Base-by-base conservation (phyloP, 2,329 filamentous ascomycete species). In the Daldinia sp. region DNA sequence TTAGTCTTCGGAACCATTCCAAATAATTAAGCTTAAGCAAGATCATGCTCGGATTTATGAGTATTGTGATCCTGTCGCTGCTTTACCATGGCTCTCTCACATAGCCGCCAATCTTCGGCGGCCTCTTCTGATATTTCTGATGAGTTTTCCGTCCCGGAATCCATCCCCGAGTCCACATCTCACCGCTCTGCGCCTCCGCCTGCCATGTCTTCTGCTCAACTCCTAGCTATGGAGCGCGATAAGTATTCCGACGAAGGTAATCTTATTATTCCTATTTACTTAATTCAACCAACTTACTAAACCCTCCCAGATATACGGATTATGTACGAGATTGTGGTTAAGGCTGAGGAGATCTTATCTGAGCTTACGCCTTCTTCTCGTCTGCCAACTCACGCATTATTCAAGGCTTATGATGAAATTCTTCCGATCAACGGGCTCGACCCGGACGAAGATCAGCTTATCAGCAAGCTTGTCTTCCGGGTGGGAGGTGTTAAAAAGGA, bases 401-500 rank as follows among this genome's bases (percentile, higher is more conserved):
- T 97, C 80, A 86, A 87, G 60, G 93, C 93, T 33, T 97, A 97
- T 77, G 91, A 96, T 76, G 85, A 88, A 63, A 85, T 94, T 46
- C 86, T 97, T n/a, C 88, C 87, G 4, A 84, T 89, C 71, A 84
- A 92, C 82, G 91, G 89, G 61, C 83, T 93, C 71, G 86, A 93
- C 66, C 86, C 89, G n/a, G 89, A 92, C 74, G 85, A 91, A 72
- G 92, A 94, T 75, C 89, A 90, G 73, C 88, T 92, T 73, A 90
- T 94, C 75, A 89, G 93, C 71, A 88, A 91, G 70, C 90, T 97
- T 74, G 81, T 97, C 63, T 93, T 96, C 78, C 90, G 90, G 74
- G 89, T 97, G 77, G 92, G 92, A 59, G 89, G 89, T 67, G 86
- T 88, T 74, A 84, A 85, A 64, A 86, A 87, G 53, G 80, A 86